A percentile compares a stretch with the other conserved stretches of the same genome.
These are phyloP conservation scores for Leptographium procerum DNA, from an alignment of 2,329 filamentous ascomycete species.

Conservation along the genomic window DNA sequence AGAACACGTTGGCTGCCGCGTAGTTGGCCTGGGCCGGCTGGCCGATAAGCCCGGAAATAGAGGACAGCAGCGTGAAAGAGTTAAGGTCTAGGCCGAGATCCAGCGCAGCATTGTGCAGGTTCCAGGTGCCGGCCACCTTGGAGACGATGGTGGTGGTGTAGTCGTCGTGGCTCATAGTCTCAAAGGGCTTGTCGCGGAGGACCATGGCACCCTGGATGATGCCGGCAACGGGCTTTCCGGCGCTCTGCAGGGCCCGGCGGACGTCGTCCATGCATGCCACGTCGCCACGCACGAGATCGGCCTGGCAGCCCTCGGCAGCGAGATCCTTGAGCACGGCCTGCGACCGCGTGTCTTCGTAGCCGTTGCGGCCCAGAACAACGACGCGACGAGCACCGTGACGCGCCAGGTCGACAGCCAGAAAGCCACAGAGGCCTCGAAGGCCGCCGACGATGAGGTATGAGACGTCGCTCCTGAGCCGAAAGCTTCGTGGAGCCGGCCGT, in stretches of 20 bases:
- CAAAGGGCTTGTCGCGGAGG: slow-evolving; percentile 10
- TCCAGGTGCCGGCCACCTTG: slow-evolving; percentile 11
- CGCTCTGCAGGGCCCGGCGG: background rate
- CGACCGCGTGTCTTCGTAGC: too few relatives aligned
- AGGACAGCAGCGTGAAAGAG: slow-evolving; percentile 31
- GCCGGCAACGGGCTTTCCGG: background rate
- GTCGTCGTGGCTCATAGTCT: too few relatives aligned
- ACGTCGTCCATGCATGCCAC: too few relatives aligned
- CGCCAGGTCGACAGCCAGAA: background rate
- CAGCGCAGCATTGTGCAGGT: background rate
- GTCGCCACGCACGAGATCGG: too few relatives aligned
- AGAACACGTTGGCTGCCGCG: slow-evolving; percentile 25
- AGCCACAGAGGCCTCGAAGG: background rate
- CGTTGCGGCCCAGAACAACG: background rate
- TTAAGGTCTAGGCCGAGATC: slow-evolving; percentile 14
- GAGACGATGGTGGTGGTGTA: slow-evolving; percentile 31
- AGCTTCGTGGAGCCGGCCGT: background rate
- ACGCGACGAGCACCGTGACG: background rate
- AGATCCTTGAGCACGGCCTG: background rate
- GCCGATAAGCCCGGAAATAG: slow-evolving; percentile 24
- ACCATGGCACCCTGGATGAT: background rate
- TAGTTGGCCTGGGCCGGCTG: slow-evolving; percentile 27
- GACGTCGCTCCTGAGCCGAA: background rate
- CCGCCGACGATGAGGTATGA: background rate
- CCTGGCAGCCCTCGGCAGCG: background rate